Percentiles rank a stretch among this genome's conserved stretches.
These are phyloP conservation scores for Teratosphaeria epicoccoides DNA, from an alignment of 2,329 filamentous ascomycete genomes.

Conservation along the genomic window DNA sequence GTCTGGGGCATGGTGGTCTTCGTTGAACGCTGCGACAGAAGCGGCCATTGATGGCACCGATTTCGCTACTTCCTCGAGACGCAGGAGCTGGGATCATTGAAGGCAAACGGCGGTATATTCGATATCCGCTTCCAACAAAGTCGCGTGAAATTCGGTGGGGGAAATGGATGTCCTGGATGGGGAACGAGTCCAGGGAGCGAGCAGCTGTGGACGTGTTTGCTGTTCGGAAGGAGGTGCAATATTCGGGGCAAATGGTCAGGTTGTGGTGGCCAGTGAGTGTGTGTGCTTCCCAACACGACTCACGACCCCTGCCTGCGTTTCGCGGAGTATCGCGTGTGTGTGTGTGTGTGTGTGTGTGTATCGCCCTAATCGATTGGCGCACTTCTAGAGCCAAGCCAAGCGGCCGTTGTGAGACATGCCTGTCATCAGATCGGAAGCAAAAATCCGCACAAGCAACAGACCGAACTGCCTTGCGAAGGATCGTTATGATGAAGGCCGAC, in stretches of 20 bases:
- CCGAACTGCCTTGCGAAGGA: too few species aligned
- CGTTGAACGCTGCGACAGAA: constrained; percentile 32
- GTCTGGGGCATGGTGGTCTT: constrained; percentile 30
- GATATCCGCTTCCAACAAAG: constrained; percentile 3
- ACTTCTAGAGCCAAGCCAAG: constrained; percentile 5
- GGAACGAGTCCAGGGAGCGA: background rate
- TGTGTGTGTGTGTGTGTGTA: constrained; percentile 16
- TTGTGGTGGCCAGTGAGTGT: constrained; percentile 1
- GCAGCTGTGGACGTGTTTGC: background rate
- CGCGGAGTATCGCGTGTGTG: constrained; percentile 9
- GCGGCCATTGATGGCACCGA: constrained; percentile 34
- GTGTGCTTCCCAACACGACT: constrained; percentile 3
- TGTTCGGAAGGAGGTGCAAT: background rate
- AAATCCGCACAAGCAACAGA: background rate
- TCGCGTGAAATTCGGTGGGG: constrained; percentile 1
- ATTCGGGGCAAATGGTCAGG: background rate
- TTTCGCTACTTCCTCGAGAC: constrained; percentile 14
- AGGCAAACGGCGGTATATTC: constrained; percentile 17
- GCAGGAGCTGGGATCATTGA: constrained; percentile 24
- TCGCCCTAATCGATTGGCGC: constrained; percentile 13
- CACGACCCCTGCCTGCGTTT: constrained; percentile 9
- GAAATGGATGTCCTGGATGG: background rate
- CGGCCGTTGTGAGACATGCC: constrained; percentile 3
- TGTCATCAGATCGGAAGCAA: background rate
- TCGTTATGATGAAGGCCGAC: too few species aligned